phyloP scores from a whole-genome alignment of 805 yeast species.

The Cyberlindnera americana region DNA sequence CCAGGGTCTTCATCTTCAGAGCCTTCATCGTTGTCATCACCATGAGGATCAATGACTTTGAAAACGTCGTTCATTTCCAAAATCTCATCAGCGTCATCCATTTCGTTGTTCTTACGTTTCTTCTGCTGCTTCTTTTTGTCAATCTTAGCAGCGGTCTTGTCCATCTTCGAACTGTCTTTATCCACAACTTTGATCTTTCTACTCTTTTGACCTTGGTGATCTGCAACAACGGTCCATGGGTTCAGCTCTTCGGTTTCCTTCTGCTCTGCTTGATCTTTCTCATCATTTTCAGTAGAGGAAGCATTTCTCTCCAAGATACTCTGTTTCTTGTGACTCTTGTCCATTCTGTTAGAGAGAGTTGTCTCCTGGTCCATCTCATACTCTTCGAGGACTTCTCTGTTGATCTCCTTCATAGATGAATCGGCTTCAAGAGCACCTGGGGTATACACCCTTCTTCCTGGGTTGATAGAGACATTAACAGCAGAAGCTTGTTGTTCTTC shows the following conservation, averaged over 20 bases:
- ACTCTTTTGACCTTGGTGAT: conserved; percentile 34
- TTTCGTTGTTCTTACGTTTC: conserved; percentile 32
- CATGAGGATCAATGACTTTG: conserved; percentile 46
- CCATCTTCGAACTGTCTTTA: conserved; percentile 45
- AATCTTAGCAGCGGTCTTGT: conserved; percentile 38
- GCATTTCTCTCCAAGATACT: conserved; percentile 7
- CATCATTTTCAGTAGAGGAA: background rate
- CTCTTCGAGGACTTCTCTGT: conserved; percentile 40
- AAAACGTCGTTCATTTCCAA: conserved; percentile 53
- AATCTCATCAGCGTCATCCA: conserved; percentile 36
- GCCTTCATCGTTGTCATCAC: conserved; percentile 31
- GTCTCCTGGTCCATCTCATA: conserved; percentile 47
- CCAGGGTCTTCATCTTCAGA: conserved; percentile 41
- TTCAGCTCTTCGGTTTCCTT: conserved; percentile 35
- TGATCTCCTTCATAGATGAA: conserved; percentile 33
- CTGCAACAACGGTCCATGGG: conserved; percentile 46
- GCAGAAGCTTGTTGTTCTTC: conserved; percentile 31
- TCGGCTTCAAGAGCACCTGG: conserved; percentile 41
- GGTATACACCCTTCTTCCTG: conserved; percentile 79
- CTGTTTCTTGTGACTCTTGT: conserved; percentile 20
- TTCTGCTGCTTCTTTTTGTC: conserved; percentile 26
- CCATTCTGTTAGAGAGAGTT: conserved; percentile 40
- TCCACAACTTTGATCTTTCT: conserved; percentile 46
- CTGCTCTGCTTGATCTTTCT: conserved; percentile 7
- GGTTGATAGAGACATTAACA: conserved; percentile 52